Evolutionary conservation across 2,329 filamentous ascomycete genomes (phyloP).

Genomic region (Ascochyta fabae): DNA sequence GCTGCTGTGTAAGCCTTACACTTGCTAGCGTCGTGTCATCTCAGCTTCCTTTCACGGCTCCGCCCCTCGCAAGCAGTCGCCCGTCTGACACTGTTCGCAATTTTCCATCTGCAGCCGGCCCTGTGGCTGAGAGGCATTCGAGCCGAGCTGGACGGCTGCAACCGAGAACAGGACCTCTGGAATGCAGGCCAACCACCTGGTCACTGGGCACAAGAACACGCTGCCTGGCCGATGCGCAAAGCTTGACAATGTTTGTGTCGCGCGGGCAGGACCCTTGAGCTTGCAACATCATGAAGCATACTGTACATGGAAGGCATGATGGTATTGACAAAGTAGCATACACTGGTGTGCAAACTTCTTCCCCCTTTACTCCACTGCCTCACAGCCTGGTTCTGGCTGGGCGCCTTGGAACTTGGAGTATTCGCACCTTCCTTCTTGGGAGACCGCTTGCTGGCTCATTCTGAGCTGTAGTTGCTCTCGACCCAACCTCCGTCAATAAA

Average conservation of each 20-base stretch:
- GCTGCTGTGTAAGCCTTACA: constrained; percentile 16
- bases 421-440: constrained; percentile 2
- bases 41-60: not conserved
- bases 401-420: not conserved
- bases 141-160: not conserved
- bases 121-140: constrained; percentile 7
- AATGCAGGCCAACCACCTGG: constrained; percentile 4
- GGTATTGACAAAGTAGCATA: not conserved
- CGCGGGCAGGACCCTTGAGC: not conserved
- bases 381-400: not conserved
- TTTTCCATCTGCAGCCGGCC: constrained; percentile 1
- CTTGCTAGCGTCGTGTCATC: not conserved
- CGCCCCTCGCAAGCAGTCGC: constrained; percentile 1
- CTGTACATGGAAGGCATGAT: not conserved
- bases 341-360: not conserved
- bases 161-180: not conserved
- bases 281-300: not conserved
- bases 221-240: not conserved
- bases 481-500: constrained; percentile 19
- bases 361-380: not conserved
- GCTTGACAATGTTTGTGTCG: not conserved
- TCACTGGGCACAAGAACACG: not conserved
- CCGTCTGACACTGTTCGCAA: not conserved
- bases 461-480: constrained; percentile 17
- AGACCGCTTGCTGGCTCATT: not conserved